Evolutionary conservation across 192 early-diverging fungal species (phyloP).

Genomic region (Lobosporangium transversale): DNA sequence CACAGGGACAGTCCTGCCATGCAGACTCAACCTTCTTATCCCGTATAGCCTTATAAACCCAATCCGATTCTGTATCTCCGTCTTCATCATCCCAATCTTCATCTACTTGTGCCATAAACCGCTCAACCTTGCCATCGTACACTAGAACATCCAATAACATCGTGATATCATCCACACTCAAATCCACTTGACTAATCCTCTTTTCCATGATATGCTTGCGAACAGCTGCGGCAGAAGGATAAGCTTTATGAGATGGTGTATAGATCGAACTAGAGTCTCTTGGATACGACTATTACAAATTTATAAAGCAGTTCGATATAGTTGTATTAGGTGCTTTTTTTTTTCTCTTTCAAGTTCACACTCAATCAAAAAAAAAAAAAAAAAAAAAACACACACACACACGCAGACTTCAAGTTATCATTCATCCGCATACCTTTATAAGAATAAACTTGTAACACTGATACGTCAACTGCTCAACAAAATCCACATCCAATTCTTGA

Average conservation of each 20-base stretch:
- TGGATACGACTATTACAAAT: conserved; percentile 66
- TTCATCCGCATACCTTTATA: conserved; percentile 55
- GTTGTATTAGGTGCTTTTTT: too few relatives aligned
- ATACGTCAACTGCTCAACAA: conserved; percentile 81
- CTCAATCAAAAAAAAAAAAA: neutral
- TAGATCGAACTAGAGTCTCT: conserved; percentile 65
- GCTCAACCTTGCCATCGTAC: conserved; percentile 87
- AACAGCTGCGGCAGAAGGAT: conserved; percentile 77
- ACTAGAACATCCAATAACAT: conserved; percentile 83
- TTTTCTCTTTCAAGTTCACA: too few relatives aligned
- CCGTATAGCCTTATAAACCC: conserved; percentile 60
- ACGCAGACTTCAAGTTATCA: neutral
- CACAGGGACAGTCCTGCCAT: conserved; percentile 87
- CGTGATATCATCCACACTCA: conserved; percentile 79
- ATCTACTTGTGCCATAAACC: conserved; percentile 62
- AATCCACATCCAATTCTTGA: conserved; percentile 90
- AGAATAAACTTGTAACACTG: conserved; percentile 81
- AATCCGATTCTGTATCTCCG: conserved; percentile 61
- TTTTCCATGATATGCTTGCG: conserved; percentile 76
- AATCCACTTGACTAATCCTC: conserved; percentile 74
- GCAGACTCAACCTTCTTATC: conserved; percentile 61
- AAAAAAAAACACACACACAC: neutral
- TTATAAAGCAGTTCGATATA: too few relatives aligned
- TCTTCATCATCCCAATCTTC: conserved; percentile 67
- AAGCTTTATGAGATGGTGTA: conserved; percentile 70